A percentile compares a stretch with the other conserved stretches of the same genome.
Evolutionary conservation across 768 basidiomycete genomes (phyloP).

Genomic region (Daedaleopsis sinensis): DNA sequence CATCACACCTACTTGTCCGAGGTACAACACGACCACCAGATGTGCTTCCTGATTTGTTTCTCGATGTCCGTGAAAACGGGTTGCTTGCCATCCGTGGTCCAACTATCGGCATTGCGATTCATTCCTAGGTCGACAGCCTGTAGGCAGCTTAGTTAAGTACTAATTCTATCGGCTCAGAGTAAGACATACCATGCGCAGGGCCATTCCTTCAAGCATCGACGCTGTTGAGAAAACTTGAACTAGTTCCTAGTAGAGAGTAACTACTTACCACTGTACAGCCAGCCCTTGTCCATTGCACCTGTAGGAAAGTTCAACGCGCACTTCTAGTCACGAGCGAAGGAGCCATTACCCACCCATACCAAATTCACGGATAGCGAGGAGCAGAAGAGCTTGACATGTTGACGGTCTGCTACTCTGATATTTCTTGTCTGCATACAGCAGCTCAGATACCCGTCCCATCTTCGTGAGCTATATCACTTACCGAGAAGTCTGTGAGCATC

Average conservation of each 20-base stretch:
- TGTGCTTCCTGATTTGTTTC: constrained; percentile 70
- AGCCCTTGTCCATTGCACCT: constrained; percentile 79
- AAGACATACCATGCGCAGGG: constrained; percentile 65
- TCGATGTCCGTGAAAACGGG: constrained; percentile 64
- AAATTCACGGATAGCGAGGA: constrained; percentile 83
- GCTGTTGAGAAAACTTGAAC: too few species aligned
- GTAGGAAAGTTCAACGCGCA: neutral
- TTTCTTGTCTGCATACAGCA: constrained; percentile 51
- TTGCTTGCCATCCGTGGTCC: constrained; percentile 61
- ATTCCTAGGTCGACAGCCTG: constrained; percentile 82
- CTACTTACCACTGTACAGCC: constrained; percentile 70
- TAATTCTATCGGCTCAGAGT: neutral
- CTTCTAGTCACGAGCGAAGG: neutral
- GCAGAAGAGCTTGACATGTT: constrained; percentile 78
- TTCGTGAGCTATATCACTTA: constrained; percentile 42
- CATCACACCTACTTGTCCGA: constrained; percentile 60
- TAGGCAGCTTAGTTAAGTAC: neutral
- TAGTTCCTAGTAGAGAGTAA: too few species aligned
- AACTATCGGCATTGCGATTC: constrained; percentile 76
- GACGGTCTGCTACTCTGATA: constrained; percentile 71
- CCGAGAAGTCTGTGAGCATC: constrained; percentile 67
- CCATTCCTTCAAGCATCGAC: constrained; percentile 45
- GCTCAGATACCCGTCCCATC: neutral
- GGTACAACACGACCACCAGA: constrained; percentile 79
- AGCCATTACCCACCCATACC: constrained; percentile 61